Conservation (phyloP, 495 filamentous ascomycete species). For the Annulohypoxylon moriforme region DNA sequence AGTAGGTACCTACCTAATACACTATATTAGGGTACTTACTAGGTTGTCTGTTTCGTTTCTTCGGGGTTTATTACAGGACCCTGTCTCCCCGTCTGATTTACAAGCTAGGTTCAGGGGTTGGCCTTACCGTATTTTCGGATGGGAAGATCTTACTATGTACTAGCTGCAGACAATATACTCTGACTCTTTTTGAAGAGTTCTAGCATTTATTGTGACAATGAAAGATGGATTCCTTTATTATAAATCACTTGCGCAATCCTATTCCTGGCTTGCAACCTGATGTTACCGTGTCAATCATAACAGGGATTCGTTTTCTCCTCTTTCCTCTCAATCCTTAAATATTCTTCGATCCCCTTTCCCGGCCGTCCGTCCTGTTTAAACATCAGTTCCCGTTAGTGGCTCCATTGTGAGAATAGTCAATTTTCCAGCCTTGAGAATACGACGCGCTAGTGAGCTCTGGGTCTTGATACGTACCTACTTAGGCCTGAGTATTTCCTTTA, state of each 20-base stretch:
- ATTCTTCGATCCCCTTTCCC: background rate
- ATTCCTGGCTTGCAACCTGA: background rate
- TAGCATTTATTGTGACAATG: background rate
- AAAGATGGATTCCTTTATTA: conserved; percentile 6
- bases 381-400: conserved; percentile 21
- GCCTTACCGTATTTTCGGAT: conserved; percentile 1
- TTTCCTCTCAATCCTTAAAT: background rate
- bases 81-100: conserved; percentile 12
- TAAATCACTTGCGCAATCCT: conserved; percentile 5
- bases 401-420: conserved; percentile 4
- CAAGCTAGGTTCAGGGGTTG: conserved; percentile 4
- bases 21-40: too few relatives aligned
- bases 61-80: conserved; percentile 24
- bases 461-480: background rate
- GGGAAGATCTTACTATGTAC: background rate
- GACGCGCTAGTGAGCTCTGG: background rate
- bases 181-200: background rate
- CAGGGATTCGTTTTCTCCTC: background rate
- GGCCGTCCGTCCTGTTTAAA: background rate
- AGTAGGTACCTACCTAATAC: background rate
- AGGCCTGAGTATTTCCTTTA: background rate
- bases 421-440: conserved; percentile 1
- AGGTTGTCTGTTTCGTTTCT: conserved; percentile 5
- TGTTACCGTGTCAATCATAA: background rate
- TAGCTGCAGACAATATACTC: too few relatives aligned